phyloP scores from a whole-genome alignment of 768 basidiomycete species.

The Mycena epipterygia region DNA sequence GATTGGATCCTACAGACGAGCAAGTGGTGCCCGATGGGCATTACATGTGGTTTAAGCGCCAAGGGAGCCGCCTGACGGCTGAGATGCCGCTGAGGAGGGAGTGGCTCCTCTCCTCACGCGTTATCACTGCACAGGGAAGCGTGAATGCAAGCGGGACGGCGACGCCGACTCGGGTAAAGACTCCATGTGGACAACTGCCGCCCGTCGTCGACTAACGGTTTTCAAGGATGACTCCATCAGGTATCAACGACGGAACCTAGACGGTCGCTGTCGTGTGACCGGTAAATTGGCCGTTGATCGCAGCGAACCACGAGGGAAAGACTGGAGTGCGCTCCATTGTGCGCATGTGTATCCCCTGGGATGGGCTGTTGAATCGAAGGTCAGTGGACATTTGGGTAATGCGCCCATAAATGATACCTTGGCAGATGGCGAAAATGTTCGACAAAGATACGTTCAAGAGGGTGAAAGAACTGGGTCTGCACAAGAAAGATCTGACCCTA shows the following conservation, averaged over 20 bases:
- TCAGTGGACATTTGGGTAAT: background rate
- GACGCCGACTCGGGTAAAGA: constrained; percentile 12
- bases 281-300: constrained; percentile 10
- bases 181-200: background rate
- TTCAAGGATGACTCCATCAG: background rate
- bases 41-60: constrained; percentile 14
- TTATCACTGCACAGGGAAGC: constrained; percentile 14
- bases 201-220: background rate
- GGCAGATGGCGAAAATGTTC: constrained; percentile 5
- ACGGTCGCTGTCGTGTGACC: constrained; percentile 24
- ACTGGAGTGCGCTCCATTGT: constrained; percentile 12
- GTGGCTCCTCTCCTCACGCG: constrained; percentile 16
- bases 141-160: constrained; percentile 1
- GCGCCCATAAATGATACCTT: background rate
- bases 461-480: constrained; percentile 1
- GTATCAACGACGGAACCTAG: background rate
- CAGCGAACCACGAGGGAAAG: constrained; percentile 4
- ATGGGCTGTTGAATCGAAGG: background rate
- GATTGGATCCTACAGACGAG: background rate
- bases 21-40: background rate
- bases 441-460: background rate
- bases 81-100: background rate
- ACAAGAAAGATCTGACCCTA: background rate
- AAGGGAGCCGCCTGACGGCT: background rate
- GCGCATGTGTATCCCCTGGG: constrained; percentile 21